A percentile compares a stretch with the other conserved stretches of the same genome.
Conservation (phyloP, 495 filamentous ascomycete genomes). For the Tetracladium setigerum region DNA sequence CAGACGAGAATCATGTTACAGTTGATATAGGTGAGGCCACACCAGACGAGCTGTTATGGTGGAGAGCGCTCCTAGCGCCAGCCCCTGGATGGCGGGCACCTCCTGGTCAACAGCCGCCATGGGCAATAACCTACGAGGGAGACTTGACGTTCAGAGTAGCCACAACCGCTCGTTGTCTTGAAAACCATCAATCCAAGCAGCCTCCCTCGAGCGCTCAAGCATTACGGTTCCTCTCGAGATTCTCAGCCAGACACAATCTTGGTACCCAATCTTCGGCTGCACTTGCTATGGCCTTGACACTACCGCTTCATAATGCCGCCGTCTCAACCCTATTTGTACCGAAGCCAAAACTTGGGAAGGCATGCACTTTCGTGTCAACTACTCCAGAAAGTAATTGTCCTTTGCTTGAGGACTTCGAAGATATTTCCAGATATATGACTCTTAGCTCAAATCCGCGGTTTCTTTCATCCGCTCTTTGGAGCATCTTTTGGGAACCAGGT, state of each 20-base stretch:
- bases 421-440: neutral
- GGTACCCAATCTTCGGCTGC: neutral
- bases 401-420: neutral
- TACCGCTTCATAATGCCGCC: neutral
- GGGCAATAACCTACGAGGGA: slow-evolving; percentile 1
- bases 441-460: neutral
- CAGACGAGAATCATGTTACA: neutral
- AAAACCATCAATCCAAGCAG: neutral
- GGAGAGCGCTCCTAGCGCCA: neutral
- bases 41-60: neutral
- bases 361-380: neutral
- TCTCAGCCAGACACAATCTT: neutral
- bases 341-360: neutral
- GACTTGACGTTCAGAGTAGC: slow-evolving; percentile 1
- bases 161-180: neutral
- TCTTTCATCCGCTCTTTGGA: slow-evolving; percentile 5
- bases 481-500: slow-evolving; percentile 9
- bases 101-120: neutral
- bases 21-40: slow-evolving; percentile 1
- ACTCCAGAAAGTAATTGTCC: neutral
- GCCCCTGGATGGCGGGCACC: neutral
- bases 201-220: neutral
- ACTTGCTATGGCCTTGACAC: neutral
- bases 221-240: neutral
- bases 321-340: neutral